Evolutionary conservation across 257 asterid genomes (phyloP).

Genomic region (Solanum ahanhuiri): DNA sequence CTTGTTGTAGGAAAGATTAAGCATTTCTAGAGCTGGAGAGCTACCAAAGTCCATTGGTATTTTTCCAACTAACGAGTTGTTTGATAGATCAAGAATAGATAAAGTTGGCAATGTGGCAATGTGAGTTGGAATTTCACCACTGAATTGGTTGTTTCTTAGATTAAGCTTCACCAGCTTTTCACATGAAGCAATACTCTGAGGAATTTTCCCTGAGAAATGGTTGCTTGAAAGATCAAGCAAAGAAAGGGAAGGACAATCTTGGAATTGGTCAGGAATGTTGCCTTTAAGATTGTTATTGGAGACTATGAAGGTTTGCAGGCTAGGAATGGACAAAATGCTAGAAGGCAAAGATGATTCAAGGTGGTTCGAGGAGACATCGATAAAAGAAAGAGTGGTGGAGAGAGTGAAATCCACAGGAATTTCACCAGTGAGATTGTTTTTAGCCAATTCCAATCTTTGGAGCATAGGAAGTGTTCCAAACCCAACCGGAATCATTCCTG

Average conservation of each 20-base stretch:
- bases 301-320: conserved; percentile 49
- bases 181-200: conserved; percentile 62
- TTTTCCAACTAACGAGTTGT: conserved; percentile 50
- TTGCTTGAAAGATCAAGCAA: conserved; percentile 52
- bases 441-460: conserved; percentile 50
- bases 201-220: conserved; percentile 51
- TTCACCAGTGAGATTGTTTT: conserved; percentile 50
- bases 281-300: conserved; percentile 49
- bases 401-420: conserved; percentile 50
- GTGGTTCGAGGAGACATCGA: conserved; percentile 49
- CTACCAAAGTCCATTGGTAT: conserved; percentile 57
- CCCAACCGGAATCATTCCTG: conserved; percentile 63
- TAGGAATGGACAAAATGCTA: conserved; percentile 35
- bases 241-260: conserved; percentile 51
- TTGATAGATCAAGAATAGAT: conserved; percentile 54
- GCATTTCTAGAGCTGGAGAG: conserved; percentile 63
- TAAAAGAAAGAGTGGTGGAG: conserved; percentile 52
- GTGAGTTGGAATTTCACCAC: conserved; percentile 54
- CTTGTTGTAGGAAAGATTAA: conserved; percentile 52
- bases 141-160: conserved; percentile 37
- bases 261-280: conserved; percentile 51
- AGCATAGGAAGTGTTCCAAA: conserved; percentile 55
- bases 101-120: conserved; percentile 55
- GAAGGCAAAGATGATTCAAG: conserved; percentile 48
- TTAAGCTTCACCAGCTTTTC: conserved; percentile 42